Conservation (phyloP, 2,329 filamentous ascomycete species). For the Tolypocladium endophyticum region DNA sequence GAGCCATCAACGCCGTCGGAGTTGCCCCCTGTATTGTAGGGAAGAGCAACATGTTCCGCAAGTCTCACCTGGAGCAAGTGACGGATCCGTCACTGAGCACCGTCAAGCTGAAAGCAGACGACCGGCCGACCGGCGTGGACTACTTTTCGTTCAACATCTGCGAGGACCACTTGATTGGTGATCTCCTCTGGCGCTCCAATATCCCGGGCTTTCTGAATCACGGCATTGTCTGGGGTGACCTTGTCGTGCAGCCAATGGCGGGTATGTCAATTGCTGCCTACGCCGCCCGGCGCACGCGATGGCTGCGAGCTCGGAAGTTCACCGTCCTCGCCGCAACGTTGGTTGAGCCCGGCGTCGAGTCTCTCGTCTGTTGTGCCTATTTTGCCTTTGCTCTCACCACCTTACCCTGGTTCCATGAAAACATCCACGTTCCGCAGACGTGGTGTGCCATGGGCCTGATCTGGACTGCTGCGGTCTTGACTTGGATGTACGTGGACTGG, state of each 20-base stretch:
- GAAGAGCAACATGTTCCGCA: slow-evolving; percentile 98
- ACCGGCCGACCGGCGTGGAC: slow-evolving; percentile 61
- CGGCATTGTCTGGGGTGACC: slow-evolving; percentile 70
- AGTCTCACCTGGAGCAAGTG: slow-evolving; percentile 73
- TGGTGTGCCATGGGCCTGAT: slow-evolving; percentile 56
- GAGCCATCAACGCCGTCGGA: slow-evolving; percentile 86
- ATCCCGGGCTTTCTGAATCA: slow-evolving; percentile 65
- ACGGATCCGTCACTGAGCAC: slow-evolving; percentile 40
- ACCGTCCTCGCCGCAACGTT: slow-evolving; percentile 82
- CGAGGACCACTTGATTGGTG: slow-evolving; percentile 93
- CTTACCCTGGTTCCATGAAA: slow-evolving; percentile 49
- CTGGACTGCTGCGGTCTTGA: slow-evolving; percentile 54
- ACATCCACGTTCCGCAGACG: slow-evolving; percentile 45
- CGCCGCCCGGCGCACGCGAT: slow-evolving; percentile 70
- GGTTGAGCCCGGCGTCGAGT: slow-evolving; percentile 87
- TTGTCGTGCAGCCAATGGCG: slow-evolving; percentile 82
- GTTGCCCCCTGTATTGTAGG: slow-evolving; percentile 90
- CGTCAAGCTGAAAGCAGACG: slow-evolving; percentile 25
- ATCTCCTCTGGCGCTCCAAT: slow-evolving; percentile 70
- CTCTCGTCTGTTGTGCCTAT: slow-evolving; percentile 72
- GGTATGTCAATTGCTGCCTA: slow-evolving; percentile 71
- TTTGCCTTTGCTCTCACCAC: slow-evolving; percentile 71
- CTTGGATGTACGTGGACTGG: slow-evolving; percentile 72
- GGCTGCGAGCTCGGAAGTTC: slow-evolving; percentile 90
- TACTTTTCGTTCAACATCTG: slow-evolving; percentile 95